Percentiles rank a stretch among this genome's conserved stretches.
phyloP scores from a whole-genome alignment of 1,284 basidiomycete genomes.

The Cutaneotrichosporon arboriforme region DNA sequence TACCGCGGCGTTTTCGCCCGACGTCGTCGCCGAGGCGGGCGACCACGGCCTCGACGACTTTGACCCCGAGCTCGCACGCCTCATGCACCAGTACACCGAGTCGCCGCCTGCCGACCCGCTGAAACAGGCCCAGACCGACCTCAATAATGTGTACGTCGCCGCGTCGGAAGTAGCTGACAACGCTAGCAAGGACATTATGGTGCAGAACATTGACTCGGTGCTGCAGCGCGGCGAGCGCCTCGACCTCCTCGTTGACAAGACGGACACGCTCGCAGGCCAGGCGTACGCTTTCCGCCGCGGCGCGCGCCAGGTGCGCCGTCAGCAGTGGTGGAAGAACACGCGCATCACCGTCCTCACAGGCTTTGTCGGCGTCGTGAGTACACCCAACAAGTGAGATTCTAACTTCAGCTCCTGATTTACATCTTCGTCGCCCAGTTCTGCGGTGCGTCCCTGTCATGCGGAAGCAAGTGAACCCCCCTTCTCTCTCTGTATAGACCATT shows the following conservation, averaged over 20 bases:
- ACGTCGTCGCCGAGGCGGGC: slow-evolving; percentile 48
- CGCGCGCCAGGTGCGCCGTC: slow-evolving; percentile 73
- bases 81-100: slow-evolving; percentile 83
- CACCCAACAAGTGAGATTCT: neutral
- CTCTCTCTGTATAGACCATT: slow-evolving; percentile 9
- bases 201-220: slow-evolving; percentile 86
- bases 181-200: slow-evolving; percentile 82
- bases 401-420: slow-evolving; percentile 63
- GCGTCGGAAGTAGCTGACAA: neutral
- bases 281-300: slow-evolving; percentile 93
- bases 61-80: slow-evolving; percentile 49
- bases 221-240: slow-evolving; percentile 90
- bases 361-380: slow-evolving; percentile 68
- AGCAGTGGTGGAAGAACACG: slow-evolving; percentile 96
- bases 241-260: slow-evolving; percentile 94
- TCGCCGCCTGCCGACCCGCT: slow-evolving; percentile 88
- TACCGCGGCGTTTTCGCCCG: slow-evolving; percentile 51
- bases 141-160: slow-evolving; percentile 64
- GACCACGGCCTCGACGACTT: slow-evolving; percentile 50
- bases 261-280: slow-evolving; percentile 89
- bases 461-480: slow-evolving; percentile 2
- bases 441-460: slow-evolving; percentile 53
- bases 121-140: slow-evolving; percentile 78
- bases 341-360: slow-evolving; percentile 67
- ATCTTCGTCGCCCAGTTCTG: slow-evolving; percentile 79